Evolutionary conservation across 2,329 filamentous ascomycete genomes (phyloP), one percentile per base, ranked within the genome.

Genomic region (Fusarium sp.): DNA sequence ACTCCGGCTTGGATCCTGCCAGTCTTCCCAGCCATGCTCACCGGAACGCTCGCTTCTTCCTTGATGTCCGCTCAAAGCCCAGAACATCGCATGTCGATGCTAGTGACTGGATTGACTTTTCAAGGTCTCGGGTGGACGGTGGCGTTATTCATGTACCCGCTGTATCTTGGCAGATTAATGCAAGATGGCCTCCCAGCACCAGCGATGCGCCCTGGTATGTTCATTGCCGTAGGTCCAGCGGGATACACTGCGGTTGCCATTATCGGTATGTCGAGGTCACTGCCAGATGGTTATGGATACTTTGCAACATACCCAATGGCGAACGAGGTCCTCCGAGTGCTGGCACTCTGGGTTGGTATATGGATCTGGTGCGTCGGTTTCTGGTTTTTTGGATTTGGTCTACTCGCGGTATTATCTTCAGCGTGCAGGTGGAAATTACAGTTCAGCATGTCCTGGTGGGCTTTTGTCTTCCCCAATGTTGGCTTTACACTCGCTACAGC

Each of bases 1-100:
- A 73, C 69, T 9, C 73, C 73, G 7, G 70, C 69, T 4, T 76
- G 75, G 73, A 70, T 76, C 21, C 64, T 76, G 9, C 72, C 74
- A n/a, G 60, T 76, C 21, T 77, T 76, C 39, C 75, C 73, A 7
- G 68, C 70, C 27, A 72, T 75, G 67, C 54, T 76, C 11, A 72
- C 70, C 0, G 73, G 73, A 11, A 75, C 73, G 0, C 58, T 75
- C 11, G 71, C 73, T 3, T 61, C 72, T 10, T 42, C 61, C 1
- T 69, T 75, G 13, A 69, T 73, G 58, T 56, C 70, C 6, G 69
- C 67, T 1, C 73, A 75, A 27, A 66, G 71, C 14, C 63, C 65
- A 2, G 67, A 74, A 29, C 61, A 75, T 10, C 61, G 70, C 0
- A 65, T 75, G 42, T 62, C 71, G 4, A 75, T 75, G 20, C 41